A percentile compares a stretch with the other conserved stretches of the same genome.
Conservation (phyloP, 129 eudicot species). For the Arctium lappa region DNA sequence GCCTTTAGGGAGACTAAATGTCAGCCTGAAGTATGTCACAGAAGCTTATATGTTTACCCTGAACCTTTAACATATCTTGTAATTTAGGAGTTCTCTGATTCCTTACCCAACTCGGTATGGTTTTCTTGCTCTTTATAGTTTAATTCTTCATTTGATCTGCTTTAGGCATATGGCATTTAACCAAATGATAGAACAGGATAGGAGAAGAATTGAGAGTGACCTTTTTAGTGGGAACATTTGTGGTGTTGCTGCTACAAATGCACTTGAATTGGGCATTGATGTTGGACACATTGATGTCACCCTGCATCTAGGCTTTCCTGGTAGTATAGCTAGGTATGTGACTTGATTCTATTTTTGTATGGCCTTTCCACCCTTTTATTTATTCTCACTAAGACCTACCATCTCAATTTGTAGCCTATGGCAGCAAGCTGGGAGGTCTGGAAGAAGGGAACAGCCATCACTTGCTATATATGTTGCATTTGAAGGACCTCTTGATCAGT, state of each 20-base stretch:
- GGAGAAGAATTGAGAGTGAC: conserved; percentile 82
- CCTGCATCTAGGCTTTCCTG: conserved; percentile 97
- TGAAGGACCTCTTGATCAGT: conserved; percentile 98
- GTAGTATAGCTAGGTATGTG: conserved; percentile 85
- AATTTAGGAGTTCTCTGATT: neutral
- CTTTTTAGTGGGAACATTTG: conserved; percentile 67
- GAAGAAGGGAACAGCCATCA: conserved; percentile 89
- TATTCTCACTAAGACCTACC: conserved; percentile 7
- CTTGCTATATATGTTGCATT: conserved; percentile 93
- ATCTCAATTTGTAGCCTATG: conserved; percentile 54
- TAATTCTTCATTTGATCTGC: neutral
- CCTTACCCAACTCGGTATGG: neutral
- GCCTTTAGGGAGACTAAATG: neutral
- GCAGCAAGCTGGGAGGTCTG: conserved; percentile 99
- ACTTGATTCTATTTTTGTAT: neutral
- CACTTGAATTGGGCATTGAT: conserved; percentile 96
- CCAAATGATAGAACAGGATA: conserved; percentile 51
- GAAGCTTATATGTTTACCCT: neutral
- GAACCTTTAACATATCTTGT: neutral
- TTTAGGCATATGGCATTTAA: neutral
- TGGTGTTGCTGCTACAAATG: conserved; percentile 97
- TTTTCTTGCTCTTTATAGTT: neutral
- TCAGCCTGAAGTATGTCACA: neutral
- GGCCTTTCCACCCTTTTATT: neutral
- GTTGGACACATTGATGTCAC: conserved; percentile 96